A percentile compares a stretch with the other conserved stretches of the same genome.
Evolutionary conservation across 192 early-diverging fungal species (phyloP).

Genomic region (Bifiguratus adelaidae): DNA sequence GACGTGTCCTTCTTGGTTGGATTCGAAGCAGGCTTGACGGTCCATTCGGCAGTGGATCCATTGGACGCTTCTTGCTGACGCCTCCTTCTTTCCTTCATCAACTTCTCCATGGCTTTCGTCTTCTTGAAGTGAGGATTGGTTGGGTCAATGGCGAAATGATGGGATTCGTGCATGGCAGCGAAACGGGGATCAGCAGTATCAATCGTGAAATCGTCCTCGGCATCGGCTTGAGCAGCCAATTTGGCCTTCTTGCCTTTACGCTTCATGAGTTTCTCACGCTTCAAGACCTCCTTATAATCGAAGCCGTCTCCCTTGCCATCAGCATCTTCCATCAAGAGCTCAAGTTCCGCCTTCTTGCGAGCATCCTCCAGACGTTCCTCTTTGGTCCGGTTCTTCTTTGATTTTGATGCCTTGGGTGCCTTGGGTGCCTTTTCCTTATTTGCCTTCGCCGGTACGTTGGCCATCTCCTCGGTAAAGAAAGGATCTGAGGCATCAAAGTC

Average conservation of each 20-base stretch:
- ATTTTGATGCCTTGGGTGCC: too few species aligned
- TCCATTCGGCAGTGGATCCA: conserved; percentile 1
- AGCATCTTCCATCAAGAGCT: conserved; percentile 69
- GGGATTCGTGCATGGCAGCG: conserved; percentile 59
- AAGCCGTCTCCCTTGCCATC: conserved; percentile 63
- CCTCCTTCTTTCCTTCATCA: conserved; percentile 42
- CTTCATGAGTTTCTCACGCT: conserved; percentile 66
- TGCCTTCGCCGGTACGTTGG: not conserved
- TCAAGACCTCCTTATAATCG: conserved; percentile 77
- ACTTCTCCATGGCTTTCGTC: conserved; percentile 65
- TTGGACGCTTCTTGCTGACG: conserved; percentile 5
- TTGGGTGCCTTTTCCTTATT: too few species aligned
- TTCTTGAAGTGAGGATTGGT: conserved; percentile 91
- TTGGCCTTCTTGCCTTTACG: conserved; percentile 38
- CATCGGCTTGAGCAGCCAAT: conserved; percentile 27
- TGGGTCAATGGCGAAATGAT: conserved; percentile 91
- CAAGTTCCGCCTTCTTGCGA: conserved; percentile 67
- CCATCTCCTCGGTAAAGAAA: conserved; percentile 34
- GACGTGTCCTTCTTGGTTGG: conserved; percentile 17
- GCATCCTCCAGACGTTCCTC: conserved; percentile 42
- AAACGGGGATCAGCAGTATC: conserved; percentile 83
- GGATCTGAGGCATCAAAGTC: conserved; percentile 36
- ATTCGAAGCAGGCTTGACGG: not conserved
- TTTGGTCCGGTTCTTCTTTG: conserved; percentile 43
- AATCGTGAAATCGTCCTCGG: conserved; percentile 80